Percentiles rank a stretch among this genome's conserved stretches.
phyloP scores from a whole-genome alignment of 495 filamentous ascomycete genomes.

The Amorphotheca resinae region DNA sequence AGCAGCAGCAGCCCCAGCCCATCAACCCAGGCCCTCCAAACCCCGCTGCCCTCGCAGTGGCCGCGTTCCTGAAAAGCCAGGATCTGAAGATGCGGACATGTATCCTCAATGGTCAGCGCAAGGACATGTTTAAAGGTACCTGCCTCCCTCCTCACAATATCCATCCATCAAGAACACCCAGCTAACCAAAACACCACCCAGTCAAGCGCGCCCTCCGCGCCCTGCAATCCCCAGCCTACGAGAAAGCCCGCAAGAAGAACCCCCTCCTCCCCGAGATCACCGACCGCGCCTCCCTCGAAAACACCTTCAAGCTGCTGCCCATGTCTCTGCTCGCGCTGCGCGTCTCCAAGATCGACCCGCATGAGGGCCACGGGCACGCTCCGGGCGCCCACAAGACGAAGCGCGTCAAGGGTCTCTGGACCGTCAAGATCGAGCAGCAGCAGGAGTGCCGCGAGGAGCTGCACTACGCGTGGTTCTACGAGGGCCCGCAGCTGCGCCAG shows the following conservation, averaged over 20 bases:
- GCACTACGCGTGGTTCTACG: slow-evolving; percentile 96
- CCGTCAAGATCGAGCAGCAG: slow-evolving; percentile 89
- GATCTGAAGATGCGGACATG: slow-evolving; percentile 82
- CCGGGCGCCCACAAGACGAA: slow-evolving; percentile 60
- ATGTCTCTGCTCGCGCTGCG: slow-evolving; percentile 91
- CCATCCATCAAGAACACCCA: neutral
- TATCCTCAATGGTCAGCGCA: slow-evolving; percentile 90
- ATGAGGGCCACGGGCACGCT: slow-evolving; percentile 63
- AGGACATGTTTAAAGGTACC: slow-evolving; percentile 98
- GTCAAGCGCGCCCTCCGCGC: slow-evolving; percentile 96
- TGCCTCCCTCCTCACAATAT: neutral
- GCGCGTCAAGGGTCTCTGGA: slow-evolving; percentile 91
- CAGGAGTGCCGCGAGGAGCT: slow-evolving; percentile 83
- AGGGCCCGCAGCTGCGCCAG: slow-evolving; percentile 84
- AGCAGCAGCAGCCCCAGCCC: slow-evolving; percentile 37
- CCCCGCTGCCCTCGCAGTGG: slow-evolving; percentile 78
- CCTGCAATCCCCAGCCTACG: slow-evolving; percentile 78
- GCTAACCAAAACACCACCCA: slow-evolving; percentile 21
- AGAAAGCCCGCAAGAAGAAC: slow-evolving; percentile 79
- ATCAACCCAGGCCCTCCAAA: slow-evolving; percentile 66
- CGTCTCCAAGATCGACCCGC: slow-evolving; percentile 68
- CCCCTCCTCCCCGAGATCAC: slow-evolving; percentile 77
- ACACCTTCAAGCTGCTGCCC: slow-evolving; percentile 88
- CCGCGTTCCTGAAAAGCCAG: slow-evolving; percentile 76
- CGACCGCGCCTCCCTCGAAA: slow-evolving; percentile 75